Evolutionary conservation across 345 rosid species (phyloP), one percentile per base, ranked within the genome.

Genomic region (Lepidium didymum): DNA sequence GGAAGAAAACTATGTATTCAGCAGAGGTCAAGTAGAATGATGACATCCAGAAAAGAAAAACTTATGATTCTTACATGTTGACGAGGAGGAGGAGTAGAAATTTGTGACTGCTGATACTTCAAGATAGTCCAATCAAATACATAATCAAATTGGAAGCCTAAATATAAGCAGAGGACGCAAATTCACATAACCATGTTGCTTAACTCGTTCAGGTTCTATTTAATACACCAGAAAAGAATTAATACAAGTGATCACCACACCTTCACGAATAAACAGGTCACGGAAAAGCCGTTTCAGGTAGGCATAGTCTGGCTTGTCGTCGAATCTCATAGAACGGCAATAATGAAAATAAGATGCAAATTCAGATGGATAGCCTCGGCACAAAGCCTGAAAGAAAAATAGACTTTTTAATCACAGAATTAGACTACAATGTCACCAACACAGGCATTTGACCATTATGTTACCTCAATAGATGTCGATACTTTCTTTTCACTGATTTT

Each of bases 51-150:
- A 49, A 45, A 31, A 11, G 43, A 19, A 44, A 57, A 37, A 65
- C 40, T 27, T 27, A 55, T 18, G 54, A 50, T n/a, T 36, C 87
- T 80, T 81, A 90, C 95, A 64, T 57, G 72, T 37, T 82, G 72
- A 69, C 89, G 91, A 31, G 89, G 79, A 51, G 88, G 83, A 29
- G 88, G 84, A 78, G 83, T 77, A 38, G 90, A 60, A 69, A 84
- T 78, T 71, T 85, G 95, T 59, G 92, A 83, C 62, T 88, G 92
- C 80, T 90, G 95, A 81, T 84, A 89, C 75, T 91, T 89, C 85
- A 91, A 77, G 71, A 91, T 89, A 25, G 96, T 89, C 97, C 97
- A 91, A 64, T 91, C 97, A 79, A 87, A 91, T 50, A 91, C 92
- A 76, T 89, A 82, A 73, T 91, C 96, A 73, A 84, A 87, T 80